phyloP scores from a whole-genome alignment of 148 eudicot genomes.

The Heliosperma pusillum region DNA sequence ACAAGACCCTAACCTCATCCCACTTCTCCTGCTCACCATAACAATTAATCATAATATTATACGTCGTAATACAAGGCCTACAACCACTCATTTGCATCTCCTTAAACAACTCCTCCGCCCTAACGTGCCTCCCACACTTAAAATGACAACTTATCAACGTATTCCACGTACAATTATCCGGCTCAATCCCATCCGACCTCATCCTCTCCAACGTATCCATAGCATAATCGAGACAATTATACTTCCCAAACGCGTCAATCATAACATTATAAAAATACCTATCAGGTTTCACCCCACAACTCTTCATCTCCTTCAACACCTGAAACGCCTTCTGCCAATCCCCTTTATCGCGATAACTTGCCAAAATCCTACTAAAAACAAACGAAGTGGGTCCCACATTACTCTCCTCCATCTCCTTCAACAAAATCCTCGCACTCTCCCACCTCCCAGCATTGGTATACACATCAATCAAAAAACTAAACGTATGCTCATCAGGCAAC shows the following conservation, averaged over 20 bases:
- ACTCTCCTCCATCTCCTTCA: conserved; percentile 84
- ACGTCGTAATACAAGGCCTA: conserved; percentile 69
- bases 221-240: conserved; percentile 86
- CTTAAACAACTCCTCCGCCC: conserved; percentile 67
- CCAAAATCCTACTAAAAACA: conserved; percentile 79
- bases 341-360: conserved; percentile 79
- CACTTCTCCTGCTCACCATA: conserved; percentile 81
- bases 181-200: conserved; percentile 77
- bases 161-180: conserved; percentile 93
- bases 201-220: conserved; percentile 77
- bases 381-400: conserved; percentile 65
- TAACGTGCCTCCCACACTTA: conserved; percentile 65
- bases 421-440: conserved; percentile 95
- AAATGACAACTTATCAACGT: conserved; percentile 86
- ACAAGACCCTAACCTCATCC: conserved; percentile 58
- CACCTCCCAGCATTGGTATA: conserved; percentile 88
- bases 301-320: conserved; percentile 87
- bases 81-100: conserved; percentile 79
- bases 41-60: conserved; percentile 88
- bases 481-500: conserved; percentile 78
- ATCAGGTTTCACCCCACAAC: conserved; percentile 80
- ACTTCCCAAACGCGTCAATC: conserved; percentile 95
- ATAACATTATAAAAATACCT: conserved; percentile 85
- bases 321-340: conserved; percentile 93
- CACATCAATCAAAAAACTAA: conserved; percentile 79